Conservation (phyloP, 768 basidiomycete genomes). For the Boletus huronensis region DNA sequence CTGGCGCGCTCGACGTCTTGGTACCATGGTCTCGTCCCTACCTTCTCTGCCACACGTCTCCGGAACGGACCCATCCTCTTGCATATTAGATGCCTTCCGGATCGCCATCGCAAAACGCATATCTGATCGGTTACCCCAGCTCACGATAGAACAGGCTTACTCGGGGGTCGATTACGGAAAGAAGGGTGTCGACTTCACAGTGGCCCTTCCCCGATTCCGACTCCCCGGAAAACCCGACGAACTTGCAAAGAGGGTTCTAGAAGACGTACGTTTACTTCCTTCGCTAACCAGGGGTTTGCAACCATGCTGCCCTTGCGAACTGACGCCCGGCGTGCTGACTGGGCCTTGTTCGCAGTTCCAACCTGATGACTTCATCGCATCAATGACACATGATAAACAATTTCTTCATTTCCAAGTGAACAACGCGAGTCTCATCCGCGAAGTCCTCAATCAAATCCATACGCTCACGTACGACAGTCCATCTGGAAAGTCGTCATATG, state of each 20-base stretch:
- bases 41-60: conserved; percentile 41
- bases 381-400: conserved; percentile 64
- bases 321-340: background rate
- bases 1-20: conserved; percentile 4
- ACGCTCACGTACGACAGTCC: conserved; percentile 61
- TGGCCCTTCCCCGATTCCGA: conserved; percentile 89
- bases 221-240: conserved; percentile 81
- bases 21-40: conserved; percentile 31
- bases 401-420: conserved; percentile 83
- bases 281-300: background rate
- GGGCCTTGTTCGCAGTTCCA: conserved; percentile 56
- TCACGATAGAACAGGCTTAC: conserved; percentile 77
- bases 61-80: conserved; percentile 59
- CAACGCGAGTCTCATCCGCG: conserved; percentile 57
- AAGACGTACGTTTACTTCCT: conserved; percentile 48
- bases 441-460: conserved; percentile 72
- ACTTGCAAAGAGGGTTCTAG: conserved; percentile 69
- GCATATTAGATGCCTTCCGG: conserved; percentile 73
- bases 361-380: conserved; percentile 74
- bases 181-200: conserved; percentile 90
- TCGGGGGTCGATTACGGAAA: conserved; percentile 85
- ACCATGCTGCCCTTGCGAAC: no score
- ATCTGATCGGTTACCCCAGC: conserved; percentile 56
- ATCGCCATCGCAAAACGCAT: conserved; percentile 75
- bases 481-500: conserved; percentile 67